These are phyloP conservation scores for Fusarium succisae DNA, from an alignment of 2,329 filamentous ascomycete species.

Conservation along the genomic window DNA sequence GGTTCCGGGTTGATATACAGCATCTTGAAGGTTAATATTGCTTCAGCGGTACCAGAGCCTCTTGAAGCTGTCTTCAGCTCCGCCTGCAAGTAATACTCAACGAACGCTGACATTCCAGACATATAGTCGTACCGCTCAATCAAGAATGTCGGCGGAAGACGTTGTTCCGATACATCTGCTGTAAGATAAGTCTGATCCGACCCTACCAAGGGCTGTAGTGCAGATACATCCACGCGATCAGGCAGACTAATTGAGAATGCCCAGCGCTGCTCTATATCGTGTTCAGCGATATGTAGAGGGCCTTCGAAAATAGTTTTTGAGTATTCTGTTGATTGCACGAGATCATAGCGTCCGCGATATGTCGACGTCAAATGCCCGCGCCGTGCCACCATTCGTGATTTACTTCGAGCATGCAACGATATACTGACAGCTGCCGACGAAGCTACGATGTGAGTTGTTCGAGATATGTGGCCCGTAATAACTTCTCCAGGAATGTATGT, in stretches of 20 bases:
- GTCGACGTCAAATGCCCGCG: background rate
- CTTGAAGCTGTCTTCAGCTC: background rate
- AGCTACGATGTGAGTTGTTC: background rate
- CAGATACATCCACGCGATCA: background rate
- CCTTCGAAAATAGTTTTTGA: background rate
- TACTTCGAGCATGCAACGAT: background rate
- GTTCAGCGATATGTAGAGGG: background rate
- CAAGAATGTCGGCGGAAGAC: background rate
- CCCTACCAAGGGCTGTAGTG: background rate
- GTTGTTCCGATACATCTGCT: background rate
- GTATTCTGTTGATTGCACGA: background rate
- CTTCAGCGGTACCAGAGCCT: background rate
- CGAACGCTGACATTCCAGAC: background rate
- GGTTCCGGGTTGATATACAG: background rate
- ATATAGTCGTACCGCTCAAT: background rate
- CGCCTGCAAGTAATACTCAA: background rate
- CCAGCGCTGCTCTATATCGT: background rate
- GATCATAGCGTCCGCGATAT: background rate
- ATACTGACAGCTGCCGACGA: background rate
- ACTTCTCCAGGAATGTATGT: background rate
- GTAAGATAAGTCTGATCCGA: background rate
- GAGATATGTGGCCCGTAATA: background rate
- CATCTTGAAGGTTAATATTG: background rate
- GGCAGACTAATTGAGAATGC: background rate
- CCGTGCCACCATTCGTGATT: background rate